phyloP scores from a whole-genome alignment of 108 stramenopile species.

The Skeletonema costatum region DNA sequence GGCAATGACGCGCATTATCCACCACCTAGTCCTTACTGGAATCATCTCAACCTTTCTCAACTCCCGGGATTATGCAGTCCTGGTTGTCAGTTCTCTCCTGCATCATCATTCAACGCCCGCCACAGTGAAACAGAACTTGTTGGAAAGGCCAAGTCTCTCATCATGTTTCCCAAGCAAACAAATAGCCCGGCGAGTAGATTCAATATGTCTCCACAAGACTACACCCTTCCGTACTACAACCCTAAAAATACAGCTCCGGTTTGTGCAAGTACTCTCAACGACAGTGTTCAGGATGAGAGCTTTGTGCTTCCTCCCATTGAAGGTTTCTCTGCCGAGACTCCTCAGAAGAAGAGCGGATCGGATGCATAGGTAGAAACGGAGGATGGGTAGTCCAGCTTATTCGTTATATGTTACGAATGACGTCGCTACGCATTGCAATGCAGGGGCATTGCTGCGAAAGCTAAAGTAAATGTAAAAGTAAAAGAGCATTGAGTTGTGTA shows the following conservation, averaged over 20 bases:
- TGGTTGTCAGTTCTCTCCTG: conserved; percentile 33
- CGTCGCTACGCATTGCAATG: not conserved
- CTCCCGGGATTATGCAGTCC: conserved; percentile 45
- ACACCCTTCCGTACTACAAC: conserved; percentile 28
- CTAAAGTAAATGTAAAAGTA: conserved; percentile 3
- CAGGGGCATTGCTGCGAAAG: not conserved
- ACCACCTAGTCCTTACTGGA: conserved; percentile 43
- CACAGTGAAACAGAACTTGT: conserved; percentile 9
- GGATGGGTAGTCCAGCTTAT: not conserved
- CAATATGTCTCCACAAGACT: conserved; percentile 48
- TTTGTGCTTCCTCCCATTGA: conserved; percentile 50
- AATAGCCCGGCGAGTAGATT: conserved; percentile 46
- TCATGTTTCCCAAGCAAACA: conserved; percentile 47
- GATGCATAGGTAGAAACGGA: not conserved
- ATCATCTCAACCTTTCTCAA: conserved; percentile 48
- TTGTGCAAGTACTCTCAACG: conserved; percentile 30
- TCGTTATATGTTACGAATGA: not conserved
- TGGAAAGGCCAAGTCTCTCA: conserved; percentile 42
- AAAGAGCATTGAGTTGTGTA: not conserved
- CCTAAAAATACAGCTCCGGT: conserved; percentile 3
- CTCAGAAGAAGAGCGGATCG: not conserved
- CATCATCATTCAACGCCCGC: not conserved
- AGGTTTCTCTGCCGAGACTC: conserved; percentile 36
- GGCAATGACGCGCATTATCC: conserved; percentile 7
- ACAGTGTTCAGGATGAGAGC: conserved; percentile 42